These are phyloP conservation scores for Pseudogymnoascus sp. DNA, from an alignment of 2,329 filamentous ascomycete species.

Conservation along the genomic window DNA sequence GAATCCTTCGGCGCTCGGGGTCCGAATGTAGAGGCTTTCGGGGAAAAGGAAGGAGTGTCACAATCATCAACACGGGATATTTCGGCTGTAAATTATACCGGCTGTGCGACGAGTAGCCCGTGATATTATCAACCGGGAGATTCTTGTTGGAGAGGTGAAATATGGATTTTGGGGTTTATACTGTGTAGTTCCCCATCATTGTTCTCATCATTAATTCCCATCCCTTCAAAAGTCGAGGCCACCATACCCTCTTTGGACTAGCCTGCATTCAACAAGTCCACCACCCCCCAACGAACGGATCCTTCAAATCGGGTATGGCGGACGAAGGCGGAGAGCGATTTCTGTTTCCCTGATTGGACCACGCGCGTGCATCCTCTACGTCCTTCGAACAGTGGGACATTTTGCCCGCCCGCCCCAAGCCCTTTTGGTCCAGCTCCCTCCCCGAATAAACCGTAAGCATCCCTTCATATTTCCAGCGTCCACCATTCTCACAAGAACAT, in stretches of 20 bases:
- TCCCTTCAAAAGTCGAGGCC: not conserved
- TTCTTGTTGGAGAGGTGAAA: not conserved
- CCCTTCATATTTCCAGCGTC: not conserved
- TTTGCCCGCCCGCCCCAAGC: not conserved
- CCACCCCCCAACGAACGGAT: conserved; percentile 7
- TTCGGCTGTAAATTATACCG: not conserved
- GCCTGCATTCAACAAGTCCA: conserved; percentile 2
- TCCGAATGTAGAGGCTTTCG: not conserved
- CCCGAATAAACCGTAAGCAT: not conserved
- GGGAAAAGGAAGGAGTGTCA: not conserved
- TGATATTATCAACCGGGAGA: not conserved
- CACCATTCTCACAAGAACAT: not conserved
- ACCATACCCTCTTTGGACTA: not conserved
- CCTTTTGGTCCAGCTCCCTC: conserved; percentile 5
- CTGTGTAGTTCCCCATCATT: not conserved
- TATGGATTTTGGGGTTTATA: not conserved
- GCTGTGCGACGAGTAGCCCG: not conserved
- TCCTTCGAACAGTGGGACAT: not conserved
- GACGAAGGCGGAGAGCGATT: conserved; percentile 2
- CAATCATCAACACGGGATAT: not conserved
- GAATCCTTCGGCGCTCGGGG: not conserved
- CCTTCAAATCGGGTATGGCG: conserved; percentile 1
- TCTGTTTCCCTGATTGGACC: not conserved
- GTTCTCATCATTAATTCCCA: conserved; percentile 1
- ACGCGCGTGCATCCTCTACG: not conserved